These are phyloP conservation scores for Neotropicomus parvogracilis DNA, from an alignment of 1,284 basidiomycete genomes.

Conservation along the genomic window DNA sequence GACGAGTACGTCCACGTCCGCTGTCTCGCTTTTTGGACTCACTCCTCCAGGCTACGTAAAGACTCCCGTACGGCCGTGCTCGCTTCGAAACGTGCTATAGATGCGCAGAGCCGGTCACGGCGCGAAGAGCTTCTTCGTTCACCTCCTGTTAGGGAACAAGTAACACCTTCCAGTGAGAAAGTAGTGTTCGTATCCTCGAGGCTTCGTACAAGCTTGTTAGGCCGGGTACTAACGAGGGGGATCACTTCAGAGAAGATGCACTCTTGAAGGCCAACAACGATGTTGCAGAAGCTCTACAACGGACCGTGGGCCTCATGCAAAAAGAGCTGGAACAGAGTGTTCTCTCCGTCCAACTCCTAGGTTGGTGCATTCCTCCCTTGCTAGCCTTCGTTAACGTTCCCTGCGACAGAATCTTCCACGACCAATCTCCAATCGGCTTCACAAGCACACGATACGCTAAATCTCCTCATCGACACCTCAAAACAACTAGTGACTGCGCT, in stretches of 20 bases:
- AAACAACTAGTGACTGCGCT: constrained; percentile 81
- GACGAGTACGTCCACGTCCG: constrained; percentile 44
- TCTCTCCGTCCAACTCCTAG: constrained; percentile 79
- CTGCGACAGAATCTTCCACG: constrained; percentile 70
- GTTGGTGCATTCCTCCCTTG: constrained; percentile 40
- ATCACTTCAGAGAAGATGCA: constrained; percentile 63
- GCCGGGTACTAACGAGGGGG: constrained; percentile 1
- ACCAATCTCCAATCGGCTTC: constrained; percentile 71
- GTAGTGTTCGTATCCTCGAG: constrained; percentile 42
- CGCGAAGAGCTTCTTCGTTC: constrained; percentile 64
- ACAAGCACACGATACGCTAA: constrained; percentile 75
- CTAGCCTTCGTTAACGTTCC: not conserved
- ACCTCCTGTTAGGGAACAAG: constrained; percentile 44
- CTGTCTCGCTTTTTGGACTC: constrained; percentile 19
- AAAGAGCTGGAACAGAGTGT: constrained; percentile 87
- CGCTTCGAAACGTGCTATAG: constrained; percentile 67
- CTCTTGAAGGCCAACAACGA: constrained; percentile 86
- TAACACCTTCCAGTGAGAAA: constrained; percentile 46
- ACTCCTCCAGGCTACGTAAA: constrained; percentile 48
- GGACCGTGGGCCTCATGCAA: constrained; percentile 85
- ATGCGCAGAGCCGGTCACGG: constrained; percentile 52
- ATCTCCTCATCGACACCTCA: constrained; percentile 71
- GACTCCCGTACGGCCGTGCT: constrained; percentile 65
- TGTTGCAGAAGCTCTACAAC: constrained; percentile 81
- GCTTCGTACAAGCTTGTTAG: not conserved